Conservation (phyloP, 306 rosid genomes). For the Ceratonia siliqua region DNA sequence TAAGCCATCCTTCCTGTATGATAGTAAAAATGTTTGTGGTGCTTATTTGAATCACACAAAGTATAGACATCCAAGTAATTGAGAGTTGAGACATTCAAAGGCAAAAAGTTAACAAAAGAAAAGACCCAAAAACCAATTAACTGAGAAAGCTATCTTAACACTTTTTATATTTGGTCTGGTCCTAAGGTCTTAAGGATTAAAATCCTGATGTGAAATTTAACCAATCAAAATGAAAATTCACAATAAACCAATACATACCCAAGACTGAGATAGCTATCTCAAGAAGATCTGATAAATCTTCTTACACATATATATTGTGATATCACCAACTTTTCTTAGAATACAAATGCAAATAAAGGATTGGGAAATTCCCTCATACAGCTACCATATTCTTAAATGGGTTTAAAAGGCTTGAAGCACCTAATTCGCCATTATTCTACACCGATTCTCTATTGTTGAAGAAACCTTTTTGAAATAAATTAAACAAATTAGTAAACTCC, state of each 20-base stretch:
- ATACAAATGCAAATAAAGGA: not conserved
- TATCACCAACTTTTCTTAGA: not conserved
- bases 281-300: not conserved
- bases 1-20: not conserved
- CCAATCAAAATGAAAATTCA: not conserved
- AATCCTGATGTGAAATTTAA: not conserved
- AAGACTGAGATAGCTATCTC: not conserved
- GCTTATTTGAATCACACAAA: not conserved
- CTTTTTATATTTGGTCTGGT: too few relatives aligned
- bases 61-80: not conserved
- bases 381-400: not conserved
- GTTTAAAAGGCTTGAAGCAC: not conserved
- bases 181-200: not conserved
- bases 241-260: not conserved
- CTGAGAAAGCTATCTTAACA: too few relatives aligned
- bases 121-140: not conserved
- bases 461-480: too few relatives aligned
- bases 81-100: not conserved
- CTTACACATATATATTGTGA: not conserved
- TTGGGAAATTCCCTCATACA: not conserved
- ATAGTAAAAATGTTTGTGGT: not conserved
- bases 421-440: not conserved
- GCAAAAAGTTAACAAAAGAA: not conserved
- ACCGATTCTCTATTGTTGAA: too few relatives aligned
- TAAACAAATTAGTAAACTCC: too few relatives aligned